These are phyloP conservation scores for Trametes gibbosa DNA, from an alignment of 768 basidiomycete genomes.

Conservation along the genomic window DNA sequence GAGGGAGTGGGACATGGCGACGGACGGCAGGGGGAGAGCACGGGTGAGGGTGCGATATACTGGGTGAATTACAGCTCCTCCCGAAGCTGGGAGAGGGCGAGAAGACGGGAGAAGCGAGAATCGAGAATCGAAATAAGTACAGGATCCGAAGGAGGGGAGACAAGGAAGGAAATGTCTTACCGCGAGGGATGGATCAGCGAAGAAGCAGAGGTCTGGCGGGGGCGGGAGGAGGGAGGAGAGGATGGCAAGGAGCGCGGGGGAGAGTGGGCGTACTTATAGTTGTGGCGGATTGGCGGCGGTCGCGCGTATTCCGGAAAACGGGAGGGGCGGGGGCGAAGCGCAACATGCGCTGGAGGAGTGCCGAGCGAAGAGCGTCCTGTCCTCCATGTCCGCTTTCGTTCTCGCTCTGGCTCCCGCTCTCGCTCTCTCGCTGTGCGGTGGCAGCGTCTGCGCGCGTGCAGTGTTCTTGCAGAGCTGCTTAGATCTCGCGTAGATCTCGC, in stretches of 20 bases:
- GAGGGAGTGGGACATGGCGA: slow-evolving; percentile 39
- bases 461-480: not conserved
- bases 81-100: slow-evolving; percentile 11
- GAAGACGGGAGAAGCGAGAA: slow-evolving; percentile 14
- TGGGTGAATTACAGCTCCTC: slow-evolving; percentile 19
- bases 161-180: slow-evolving; percentile 3
- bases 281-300: not conserved
- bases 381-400: no score
- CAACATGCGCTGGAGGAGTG: not conserved
- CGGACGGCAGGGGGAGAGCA: not conserved
- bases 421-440: not conserved
- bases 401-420: no score
- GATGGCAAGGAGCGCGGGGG: not conserved
- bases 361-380: not conserved
- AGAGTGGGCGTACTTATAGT: slow-evolving; percentile 6
- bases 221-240: not conserved
- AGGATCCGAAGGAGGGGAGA: not conserved
- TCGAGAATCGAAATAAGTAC: slow-evolving; percentile 5
- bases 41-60: slow-evolving; percentile 1
- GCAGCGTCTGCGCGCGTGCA: not conserved
- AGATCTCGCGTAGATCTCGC: slow-evolving; percentile 1
- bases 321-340: not conserved
- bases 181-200: not conserved
- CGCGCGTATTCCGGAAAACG: not conserved
- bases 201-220: slow-evolving; percentile 10